Evolutionary conservation across 2,329 filamentous ascomycete species (phyloP).

Genomic region (Fusarium sp.): DNA sequence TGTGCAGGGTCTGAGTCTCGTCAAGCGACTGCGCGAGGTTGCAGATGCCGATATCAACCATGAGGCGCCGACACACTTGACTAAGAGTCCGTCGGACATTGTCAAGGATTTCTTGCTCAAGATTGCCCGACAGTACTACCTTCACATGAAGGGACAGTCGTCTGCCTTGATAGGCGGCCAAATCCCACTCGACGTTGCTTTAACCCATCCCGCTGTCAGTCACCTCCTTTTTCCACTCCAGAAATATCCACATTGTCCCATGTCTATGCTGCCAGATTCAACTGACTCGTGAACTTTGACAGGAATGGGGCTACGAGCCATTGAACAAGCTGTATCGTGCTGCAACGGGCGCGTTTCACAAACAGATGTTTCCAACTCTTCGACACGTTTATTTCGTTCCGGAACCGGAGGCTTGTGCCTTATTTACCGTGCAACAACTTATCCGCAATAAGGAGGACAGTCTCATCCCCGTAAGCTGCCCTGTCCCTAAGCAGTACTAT

Average conservation of each 20-base stretch:
- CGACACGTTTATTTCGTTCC: constrained; percentile 1
- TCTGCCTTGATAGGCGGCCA: background rate
- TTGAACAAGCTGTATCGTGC: background rate
- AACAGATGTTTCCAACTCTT: constrained; percentile 1
- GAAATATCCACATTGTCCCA: background rate
- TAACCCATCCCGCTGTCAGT: background rate
- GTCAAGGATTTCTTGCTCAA: background rate
- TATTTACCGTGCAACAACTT: constrained; percentile 2
- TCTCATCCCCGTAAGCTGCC: background rate
- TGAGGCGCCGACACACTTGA: background rate
- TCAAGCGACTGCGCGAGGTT: background rate
- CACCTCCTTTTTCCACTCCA: background rate
- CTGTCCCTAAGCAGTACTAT: background rate
- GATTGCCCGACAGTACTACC: background rate
- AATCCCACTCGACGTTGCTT: constrained; percentile 1
- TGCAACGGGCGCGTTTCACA: background rate
- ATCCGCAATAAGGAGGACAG: background rate
- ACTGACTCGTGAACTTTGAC: background rate
- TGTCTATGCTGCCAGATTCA: background rate
- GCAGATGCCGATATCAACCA: background rate
- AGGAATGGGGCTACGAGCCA: background rate
- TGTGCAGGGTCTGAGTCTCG: background rate
- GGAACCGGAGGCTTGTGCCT: constrained; percentile 2
- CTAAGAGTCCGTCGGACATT: background rate
- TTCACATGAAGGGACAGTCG: background rate